phyloP scores from a whole-genome alignment of 176 grass and related monocot species.

The Eleusine coracana region DNA sequence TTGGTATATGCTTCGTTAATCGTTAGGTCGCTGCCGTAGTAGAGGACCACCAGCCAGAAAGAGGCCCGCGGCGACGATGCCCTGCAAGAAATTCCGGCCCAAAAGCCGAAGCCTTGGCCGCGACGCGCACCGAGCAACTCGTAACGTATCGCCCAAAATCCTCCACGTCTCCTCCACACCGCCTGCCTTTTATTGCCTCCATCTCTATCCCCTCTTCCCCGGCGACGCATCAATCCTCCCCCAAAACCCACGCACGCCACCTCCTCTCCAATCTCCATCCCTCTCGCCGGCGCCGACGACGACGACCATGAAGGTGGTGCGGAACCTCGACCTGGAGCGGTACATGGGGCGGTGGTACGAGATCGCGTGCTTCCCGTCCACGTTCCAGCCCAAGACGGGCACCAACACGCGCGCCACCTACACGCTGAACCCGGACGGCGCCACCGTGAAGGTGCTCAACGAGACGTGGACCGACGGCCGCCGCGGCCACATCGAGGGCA shows the following conservation, averaged over 20 bases:
- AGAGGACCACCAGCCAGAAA: background rate
- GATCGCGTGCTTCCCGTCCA: constrained; percentile 73
- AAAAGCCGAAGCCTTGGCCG: background rate
- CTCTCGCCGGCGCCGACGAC: background rate
- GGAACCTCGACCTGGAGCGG: constrained; percentile 60
- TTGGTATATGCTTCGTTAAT: too few species aligned
- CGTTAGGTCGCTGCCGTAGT: background rate
- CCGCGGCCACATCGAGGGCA: constrained; percentile 69
- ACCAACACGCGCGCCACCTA: constrained; percentile 74
- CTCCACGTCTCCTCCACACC: constrained; percentile 34
- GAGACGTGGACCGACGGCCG: constrained; percentile 81
- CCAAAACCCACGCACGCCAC: constrained; percentile 11
- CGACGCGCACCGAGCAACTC: background rate
- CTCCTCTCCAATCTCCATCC: background rate
- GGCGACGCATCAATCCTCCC: background rate
- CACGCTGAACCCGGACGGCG: constrained; percentile 51
- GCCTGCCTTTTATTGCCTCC: background rate
- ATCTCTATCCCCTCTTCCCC: background rate
- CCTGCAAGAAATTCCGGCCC: background rate
- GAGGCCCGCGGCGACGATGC: background rate
- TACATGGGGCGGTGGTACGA: constrained; percentile 89
- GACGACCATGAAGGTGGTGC: constrained; percentile 52
- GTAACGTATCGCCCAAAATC: constrained; percentile 46
- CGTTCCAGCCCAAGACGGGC: constrained; percentile 71
- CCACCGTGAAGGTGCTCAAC: constrained; percentile 68